Evolutionary conservation across 176 grass and related monocot genomes (phyloP).

Genomic region (barley (Hordeum vulgare)): MorexV3_pseudomolecules_assembly NC_058520.1:387057118-387057617

Average conservation of each 20-base stretch:
- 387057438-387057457: constrained; percentile 34
- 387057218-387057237: background rate
- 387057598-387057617: constrained; percentile 97
- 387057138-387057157: background rate
- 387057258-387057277: background rate
- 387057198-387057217: background rate
- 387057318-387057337: background rate
- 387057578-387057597: constrained; percentile 78
- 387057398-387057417: background rate
- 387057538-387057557: constrained; percentile 93
- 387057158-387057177: background rate
- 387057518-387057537: constrained; percentile 70
- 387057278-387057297: constrained; percentile 2
- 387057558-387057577: constrained; percentile 64
- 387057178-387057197: background rate
- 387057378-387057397: background rate
- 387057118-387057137: background rate
- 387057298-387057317: background rate
- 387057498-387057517: constrained; percentile 61
- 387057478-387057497: constrained; percentile 61
- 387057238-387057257: background rate
- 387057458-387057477: constrained; percentile 50
- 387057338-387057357: background rate
- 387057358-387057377: background rate
- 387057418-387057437: constrained; percentile 13